Evolutionary conservation across 2,329 filamentous ascomycete species (phyloP), one percentile per base, ranked within the genome.

Genomic region (Emergomyces orientalis): DNA sequence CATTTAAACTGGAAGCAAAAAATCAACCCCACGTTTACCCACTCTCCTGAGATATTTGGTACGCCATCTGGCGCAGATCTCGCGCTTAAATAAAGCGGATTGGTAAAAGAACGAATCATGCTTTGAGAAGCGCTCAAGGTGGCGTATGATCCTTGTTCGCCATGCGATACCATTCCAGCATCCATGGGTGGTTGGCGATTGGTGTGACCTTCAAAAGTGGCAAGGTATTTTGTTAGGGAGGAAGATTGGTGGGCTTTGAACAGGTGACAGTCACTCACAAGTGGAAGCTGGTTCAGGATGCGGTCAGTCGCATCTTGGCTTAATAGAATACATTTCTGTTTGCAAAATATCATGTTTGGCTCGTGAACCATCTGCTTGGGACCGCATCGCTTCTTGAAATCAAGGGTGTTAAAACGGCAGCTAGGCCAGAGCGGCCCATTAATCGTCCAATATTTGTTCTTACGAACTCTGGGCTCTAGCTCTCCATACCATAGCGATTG

Each of bases 61-160:
- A 27, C 13, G 11, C 47, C 22, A 14, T 49, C 1, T 25, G 47
- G 6, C 9, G 47, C 11, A 27, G 47, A 49, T 49, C 22, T 49
- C 22, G 22, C 9, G 22, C 13, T 14, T 49, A 11, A 49, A 17
- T 14, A 7, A 22, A 11, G 3, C 25, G 9, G 47, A 2, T 25
- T 25, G 13, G 1, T 27, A 2, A 14, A 7, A 37, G 45, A 49
- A 49, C 45, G 11, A 49, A 27, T 27, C 22, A 27, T 49, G 45
- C 11, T 25, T 49, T 2, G 9, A 25, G 9, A 25, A 49, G n/a
- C 30, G 30, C 14, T 3, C 6, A 7, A n/a, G 19, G 17, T 34
- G n/a, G 41, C 27, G 9, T n/a, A 30, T 22, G n/a, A 59, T 59
- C 57, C 57, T 9, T 59, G 57, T 34, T 49, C 11, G 41, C 57